A percentile compares a stretch with the other conserved stretches of the same genome.
Conservation (phyloP, 2,329 filamentous ascomycete species). For the Neurospora sp. region DNA sequence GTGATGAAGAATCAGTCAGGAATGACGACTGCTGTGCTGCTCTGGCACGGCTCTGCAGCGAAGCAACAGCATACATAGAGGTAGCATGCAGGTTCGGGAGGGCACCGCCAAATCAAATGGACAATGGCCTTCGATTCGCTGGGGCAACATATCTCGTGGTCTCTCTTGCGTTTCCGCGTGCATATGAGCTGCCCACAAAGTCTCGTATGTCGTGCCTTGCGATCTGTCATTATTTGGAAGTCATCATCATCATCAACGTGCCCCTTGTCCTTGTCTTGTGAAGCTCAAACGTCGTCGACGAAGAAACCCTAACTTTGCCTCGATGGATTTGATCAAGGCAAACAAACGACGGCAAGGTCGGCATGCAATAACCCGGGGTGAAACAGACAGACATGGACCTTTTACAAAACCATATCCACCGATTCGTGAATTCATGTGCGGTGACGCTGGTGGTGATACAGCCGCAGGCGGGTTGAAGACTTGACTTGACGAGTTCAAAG, state of each 20-base stretch:
- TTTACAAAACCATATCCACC: not conserved
- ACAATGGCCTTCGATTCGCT: not conserved
- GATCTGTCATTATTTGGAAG: not conserved
- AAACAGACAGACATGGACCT: not conserved
- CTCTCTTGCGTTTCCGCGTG: not conserved
- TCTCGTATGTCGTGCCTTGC: not conserved
- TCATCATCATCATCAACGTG: not conserved
- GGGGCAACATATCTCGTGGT: not conserved
- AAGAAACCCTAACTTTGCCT: not conserved
- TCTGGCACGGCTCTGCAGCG: not conserved
- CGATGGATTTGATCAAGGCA: not conserved
- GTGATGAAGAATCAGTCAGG: not conserved
- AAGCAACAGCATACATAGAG: not conserved
- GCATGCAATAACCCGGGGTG: not conserved
- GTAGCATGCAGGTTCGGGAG: not conserved
- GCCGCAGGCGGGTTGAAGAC: not conserved
- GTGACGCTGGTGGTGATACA: not conserved
- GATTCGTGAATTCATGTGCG: not conserved
- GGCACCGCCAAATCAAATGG: not conserved
- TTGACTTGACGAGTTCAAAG: not conserved
- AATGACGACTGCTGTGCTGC: not conserved
- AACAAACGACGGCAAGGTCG: not conserved
- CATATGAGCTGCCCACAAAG: not conserved
- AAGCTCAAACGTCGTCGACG: not conserved
- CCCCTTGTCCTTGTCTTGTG: not conserved